These are phyloP conservation scores for Chlamydomonas sp. DNA, from an alignment of 139 green algal species.

Conservation along the genomic window DNA sequence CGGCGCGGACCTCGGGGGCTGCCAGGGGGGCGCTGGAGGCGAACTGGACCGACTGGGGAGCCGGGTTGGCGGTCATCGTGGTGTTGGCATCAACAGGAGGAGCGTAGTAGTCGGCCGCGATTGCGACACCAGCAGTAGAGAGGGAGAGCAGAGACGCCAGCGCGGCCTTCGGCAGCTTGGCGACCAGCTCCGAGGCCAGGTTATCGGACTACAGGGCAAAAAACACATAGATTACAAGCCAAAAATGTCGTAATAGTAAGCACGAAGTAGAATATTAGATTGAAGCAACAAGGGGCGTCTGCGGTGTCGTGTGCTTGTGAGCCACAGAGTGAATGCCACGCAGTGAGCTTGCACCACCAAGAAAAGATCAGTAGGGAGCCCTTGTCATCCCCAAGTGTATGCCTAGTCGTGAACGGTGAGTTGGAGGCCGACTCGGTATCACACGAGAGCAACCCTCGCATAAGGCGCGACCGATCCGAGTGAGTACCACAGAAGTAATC, in stretches of 20 bases:
- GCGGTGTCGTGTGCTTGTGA: neutral
- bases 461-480: neutral
- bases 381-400: no score
- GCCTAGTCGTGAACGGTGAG: no score
- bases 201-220: constrained; percentile 22
- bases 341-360: neutral
- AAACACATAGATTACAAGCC: no score
- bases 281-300: no score
- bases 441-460: no score
- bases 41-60: constrained; percentile 44
- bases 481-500: neutral
- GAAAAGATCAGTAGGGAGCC: neutral
- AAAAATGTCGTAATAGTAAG: no score
- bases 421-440: no score
- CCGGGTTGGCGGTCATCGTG: constrained; percentile 29
- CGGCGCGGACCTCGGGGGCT: constrained; percentile 56
- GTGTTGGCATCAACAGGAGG: constrained; percentile 52
- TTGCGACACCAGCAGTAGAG: constrained; percentile 45
- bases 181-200: constrained; percentile 46
- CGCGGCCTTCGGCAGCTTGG: constrained; percentile 64
- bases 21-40: constrained; percentile 40
- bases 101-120: constrained; percentile 62
- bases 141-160: constrained; percentile 71
- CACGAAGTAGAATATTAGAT: no score
- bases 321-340: neutral